A percentile compares a stretch with the other conserved stretches of the same genome.
Conservation (phyloP, 1,284 basidiomycete species). For the Rhizoctonia solani region DNA sequence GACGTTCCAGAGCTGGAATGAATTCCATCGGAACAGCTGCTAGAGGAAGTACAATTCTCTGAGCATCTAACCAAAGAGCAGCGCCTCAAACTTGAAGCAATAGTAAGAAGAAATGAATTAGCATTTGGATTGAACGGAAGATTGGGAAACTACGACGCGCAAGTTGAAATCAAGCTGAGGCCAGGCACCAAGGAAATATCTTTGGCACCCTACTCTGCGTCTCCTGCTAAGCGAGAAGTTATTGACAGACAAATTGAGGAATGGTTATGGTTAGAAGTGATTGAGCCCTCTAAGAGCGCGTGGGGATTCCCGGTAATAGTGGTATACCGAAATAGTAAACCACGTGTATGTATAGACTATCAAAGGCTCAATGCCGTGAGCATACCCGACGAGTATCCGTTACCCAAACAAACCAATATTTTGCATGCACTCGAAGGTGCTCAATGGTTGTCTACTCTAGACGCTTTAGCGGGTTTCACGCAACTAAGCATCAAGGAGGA, state of each 20-base stretch:
- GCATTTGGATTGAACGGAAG: constrained; percentile 44
- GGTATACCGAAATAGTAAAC: constrained; percentile 44
- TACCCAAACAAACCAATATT: constrained; percentile 49
- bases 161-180: constrained; percentile 38
- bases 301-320: constrained; percentile 47
- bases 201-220: constrained; percentile 42
- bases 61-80: constrained; percentile 1
- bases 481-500: constrained; percentile 46
- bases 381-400: constrained; percentile 50
- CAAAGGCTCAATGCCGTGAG: constrained; percentile 46
- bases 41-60: constrained; percentile 31
- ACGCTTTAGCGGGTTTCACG: constrained; percentile 50
- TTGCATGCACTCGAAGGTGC: constrained; percentile 46
- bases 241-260: constrained; percentile 46
- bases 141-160: constrained; percentile 40
- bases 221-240: constrained; percentile 45
- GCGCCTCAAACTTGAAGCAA: constrained; percentile 34
- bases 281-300: constrained; percentile 47
- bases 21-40: constrained; percentile 22
- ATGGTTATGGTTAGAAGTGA: constrained; percentile 45
- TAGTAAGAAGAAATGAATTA: constrained; percentile 36
- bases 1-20: constrained; percentile 38
- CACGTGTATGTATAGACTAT: constrained; percentile 47
- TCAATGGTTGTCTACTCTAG: constrained; percentile 46
- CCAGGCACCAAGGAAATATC: constrained; percentile 41